Conservation (phyloP, 805 yeast genomes). For the Candida wancherniae region DNA sequence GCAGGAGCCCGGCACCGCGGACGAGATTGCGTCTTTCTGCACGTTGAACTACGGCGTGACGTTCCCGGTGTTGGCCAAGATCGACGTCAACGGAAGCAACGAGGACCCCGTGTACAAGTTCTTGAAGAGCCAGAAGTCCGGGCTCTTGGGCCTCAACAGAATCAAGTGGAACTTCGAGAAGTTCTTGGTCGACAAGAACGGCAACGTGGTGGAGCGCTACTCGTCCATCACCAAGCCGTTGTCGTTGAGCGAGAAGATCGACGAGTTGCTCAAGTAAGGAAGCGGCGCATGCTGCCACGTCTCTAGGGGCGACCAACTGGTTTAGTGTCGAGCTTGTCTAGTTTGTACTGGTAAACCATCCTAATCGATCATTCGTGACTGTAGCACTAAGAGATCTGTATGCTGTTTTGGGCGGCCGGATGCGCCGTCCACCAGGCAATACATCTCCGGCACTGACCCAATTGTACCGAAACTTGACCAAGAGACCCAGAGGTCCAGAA, state of each 20-base stretch:
- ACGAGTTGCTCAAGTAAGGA: slow-evolving; percentile 19
- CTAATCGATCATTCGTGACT: too few species aligned
- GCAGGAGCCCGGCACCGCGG: slow-evolving; percentile 40
- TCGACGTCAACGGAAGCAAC: slow-evolving; percentile 82
- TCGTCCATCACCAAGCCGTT: slow-evolving; percentile 58
- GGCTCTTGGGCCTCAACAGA: slow-evolving; percentile 39
- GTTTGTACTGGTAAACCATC: too few species aligned
- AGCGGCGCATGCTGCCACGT: too few species aligned
- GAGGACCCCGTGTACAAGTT: slow-evolving; percentile 77
- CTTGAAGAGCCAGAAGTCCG: slow-evolving; percentile 59
- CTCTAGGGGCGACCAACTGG: too few species aligned
- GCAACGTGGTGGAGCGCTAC: slow-evolving; percentile 46
- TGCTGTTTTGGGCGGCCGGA: too few species aligned
- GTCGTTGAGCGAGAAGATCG: slow-evolving; percentile 19
- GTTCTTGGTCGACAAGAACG: slow-evolving; percentile 37
- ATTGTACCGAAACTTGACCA: too few species aligned
- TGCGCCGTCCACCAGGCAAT: too few species aligned
- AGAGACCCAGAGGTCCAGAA: too few species aligned
- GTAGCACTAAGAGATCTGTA: too few species aligned
- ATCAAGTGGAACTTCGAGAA: slow-evolving; percentile 45
- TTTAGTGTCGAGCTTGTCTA: too few species aligned
- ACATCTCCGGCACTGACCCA: too few species aligned
- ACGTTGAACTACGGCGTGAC: slow-evolving; percentile 79
- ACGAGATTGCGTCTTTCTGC: slow-evolving; percentile 72
- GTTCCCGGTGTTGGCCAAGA: slow-evolving; percentile 82